Base-by-base conservation (phyloP, 331 rosid species). In the Malus hybrid region DNA sequence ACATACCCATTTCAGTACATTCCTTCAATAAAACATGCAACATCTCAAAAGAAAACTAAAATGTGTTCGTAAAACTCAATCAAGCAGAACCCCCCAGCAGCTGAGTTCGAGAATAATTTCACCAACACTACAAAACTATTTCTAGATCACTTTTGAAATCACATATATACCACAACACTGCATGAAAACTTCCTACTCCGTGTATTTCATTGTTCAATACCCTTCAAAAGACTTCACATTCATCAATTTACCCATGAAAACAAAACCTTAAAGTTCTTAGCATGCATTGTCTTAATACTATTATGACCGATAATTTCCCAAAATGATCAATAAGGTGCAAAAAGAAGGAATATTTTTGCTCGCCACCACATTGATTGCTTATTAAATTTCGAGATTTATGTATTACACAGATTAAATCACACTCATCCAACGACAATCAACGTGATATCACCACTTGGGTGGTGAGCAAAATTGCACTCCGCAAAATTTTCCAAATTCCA, bases 1-100 rank as follows among this genome's bases (percentile, higher is more conserved):
- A 63, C 75, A 72, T 73, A 82, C 73, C 44, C 71, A 62, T 73
- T 84, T 77, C 80, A 83, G 84, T 76, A 54, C 66, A 71, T 70
- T 77, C 33, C 52, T 72, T 80, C 78, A 63, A 80, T 44, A 16
- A 57, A 48, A 64, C 48, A 71, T 72, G 65, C 50, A 67, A 66
- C 55, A 71, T 76, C 77, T 29, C 44, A 70, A 69, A 57, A 65
- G 10, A 33, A 15, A 27, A 18, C 8, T 48, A 10, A 27, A 20
- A 79, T 2, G 32, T 20, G 60, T 20, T 13, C 10, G 66, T 39
- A 39, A 39, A 39, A 39, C 46, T 39, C 46, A 39, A 39, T 39
- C 46, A 39, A 39, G 46, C 46, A 36, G 44, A 9, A 2, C 44
- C 44, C 44, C 12, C 12, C 46, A 39, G 46, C 1, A 39, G 12